Evolutionary conservation across 306 rosid genomes (phyloP), one percentile per base, ranked within the genome.

Genomic region (Quercus alba): DNA sequence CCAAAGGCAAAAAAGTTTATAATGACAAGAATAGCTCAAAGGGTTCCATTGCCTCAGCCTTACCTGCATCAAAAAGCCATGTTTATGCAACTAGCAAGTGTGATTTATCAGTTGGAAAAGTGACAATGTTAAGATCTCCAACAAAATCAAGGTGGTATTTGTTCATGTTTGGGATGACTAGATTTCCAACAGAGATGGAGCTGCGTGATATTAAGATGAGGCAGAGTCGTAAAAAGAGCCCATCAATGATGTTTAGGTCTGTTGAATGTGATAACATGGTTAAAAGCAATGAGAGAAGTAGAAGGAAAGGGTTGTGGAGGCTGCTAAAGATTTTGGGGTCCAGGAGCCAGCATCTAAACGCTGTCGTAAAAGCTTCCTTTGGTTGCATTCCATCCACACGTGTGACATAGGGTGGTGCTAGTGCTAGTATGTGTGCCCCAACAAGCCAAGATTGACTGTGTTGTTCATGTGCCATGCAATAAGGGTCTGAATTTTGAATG

Each of bases 91-190:
- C 71, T 10, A 46, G 8, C 28, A 41, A 70, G 1, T 44, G 66
- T 3, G 79, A 87, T 11, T 35, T 83, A 26, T 49, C 83, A 1
- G 19, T 21, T 3, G 81, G 83, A 57, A 85, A 85, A 74, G 91
- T 87, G 8, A 77, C 94, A 2, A 20, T 88, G 49, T 17, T 89
- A 57, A 78, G 89, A 49, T 69, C 89, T 7, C 51, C 83, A 0
- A 77, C 84, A 28, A 91, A 88, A 77, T 85, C 92, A 6, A 82
- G 88, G 30, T 93, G 97, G 99, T 81, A 78, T 78, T 54, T 92
- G 84, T 86, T 85, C 2, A 35, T 89, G 86, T 93, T 94, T 72
- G 94, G 97, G 56, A 84, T 90, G 86, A 31, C 75, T 62, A 72
- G 73, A 75, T 56, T 86, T 28, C 88, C 85, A 6, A 72, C 79